Conservation (phyloP, 208 protist species). For the Crithidia sp. region DNA sequence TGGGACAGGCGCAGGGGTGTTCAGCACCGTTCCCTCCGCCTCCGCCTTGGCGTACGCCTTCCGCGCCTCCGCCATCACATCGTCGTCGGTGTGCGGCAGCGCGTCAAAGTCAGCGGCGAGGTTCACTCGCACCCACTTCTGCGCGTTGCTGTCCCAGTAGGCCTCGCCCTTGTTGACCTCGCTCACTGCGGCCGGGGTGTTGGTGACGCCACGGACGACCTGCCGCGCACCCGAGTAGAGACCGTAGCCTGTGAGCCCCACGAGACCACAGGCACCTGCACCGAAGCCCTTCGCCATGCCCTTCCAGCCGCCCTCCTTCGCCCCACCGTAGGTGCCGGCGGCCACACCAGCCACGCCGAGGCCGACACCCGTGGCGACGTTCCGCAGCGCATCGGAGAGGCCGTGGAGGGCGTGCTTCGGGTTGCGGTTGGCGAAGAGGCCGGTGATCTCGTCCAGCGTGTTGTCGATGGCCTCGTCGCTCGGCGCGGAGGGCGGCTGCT, state of each 20-base stretch:
- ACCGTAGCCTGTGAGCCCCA: conserved; percentile 40
- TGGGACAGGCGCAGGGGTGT: not conserved
- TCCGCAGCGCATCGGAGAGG: conserved; percentile 32
- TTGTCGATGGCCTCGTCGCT: not conserved
- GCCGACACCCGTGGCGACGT: conserved; percentile 40
- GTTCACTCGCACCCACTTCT: conserved; percentile 56
- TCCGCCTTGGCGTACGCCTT: conserved; percentile 19
- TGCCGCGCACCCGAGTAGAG: conserved; percentile 40
- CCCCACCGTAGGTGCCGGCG: conserved; percentile 32
- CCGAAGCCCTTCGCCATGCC: conserved; percentile 48
- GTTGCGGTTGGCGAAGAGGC: conserved; percentile 37
- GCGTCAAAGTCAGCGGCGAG: conserved; percentile 32
- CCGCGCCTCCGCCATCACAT: conserved; percentile 43
- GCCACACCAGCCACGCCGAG: conserved; percentile 40
- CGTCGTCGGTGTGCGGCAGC: conserved; percentile 54
- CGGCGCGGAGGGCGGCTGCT: not conserved
- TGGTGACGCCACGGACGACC: conserved; percentile 39
- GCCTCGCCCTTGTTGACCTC: conserved; percentile 35
- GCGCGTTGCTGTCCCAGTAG: conserved; percentile 54
- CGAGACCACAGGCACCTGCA: conserved; percentile 28
- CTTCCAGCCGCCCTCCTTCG: conserved; percentile 28
- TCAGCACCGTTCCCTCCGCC: conserved; percentile 14
- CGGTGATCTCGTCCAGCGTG: conserved; percentile 31
- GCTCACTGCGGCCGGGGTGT: conserved; percentile 48
- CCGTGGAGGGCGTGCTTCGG: conserved; percentile 59